Base-by-base conservation (phyloP, 352 stramenopile species). In the Phytophthora podocarpi region DNA sequence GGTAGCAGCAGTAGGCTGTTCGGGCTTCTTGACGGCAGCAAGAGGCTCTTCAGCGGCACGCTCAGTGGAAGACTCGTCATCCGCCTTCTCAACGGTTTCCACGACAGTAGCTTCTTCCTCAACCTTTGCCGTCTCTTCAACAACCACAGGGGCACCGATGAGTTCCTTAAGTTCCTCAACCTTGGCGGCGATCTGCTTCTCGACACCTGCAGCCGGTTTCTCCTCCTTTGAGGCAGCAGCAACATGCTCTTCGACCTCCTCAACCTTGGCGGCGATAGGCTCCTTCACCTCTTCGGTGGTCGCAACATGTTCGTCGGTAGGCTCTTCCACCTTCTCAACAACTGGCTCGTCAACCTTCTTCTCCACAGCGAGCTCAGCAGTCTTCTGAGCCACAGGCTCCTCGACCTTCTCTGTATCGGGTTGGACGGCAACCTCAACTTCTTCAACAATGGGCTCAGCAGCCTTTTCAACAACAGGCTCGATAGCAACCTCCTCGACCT, bases 271-370 rank as follows among this genome's bases (percentile, higher is more conserved):
- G n/a, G 42, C 42, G 36, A 35, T 36, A 16, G 43, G 15, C 24
- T 59, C 46, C 48, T 65, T 42, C 1, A 10, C 11, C 8, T 65
- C 31, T 34, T 63, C 42, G 20, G 28, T 59, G 6, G 52, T 66
- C 39, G 37, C 26, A 49, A 28, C 42, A 11, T 12, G 26, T 8
- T 47, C 18, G 40, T 59, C 57, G 20, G 13, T 60, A 59, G 48
- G n/a, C n/a, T n/a, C n/a, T n/a, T n/a, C n/a, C n/a, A n/a, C n/a
- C n/a, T n/a, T n/a, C n/a, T n/a, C n/a, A n/a, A n/a, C 39, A 36
- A 26, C 10, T 43, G 27, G 24, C 26, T 58, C 51, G 42, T 46
- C 32, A 20, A 52, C 50, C 32, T 53, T 36, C 24, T 62, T 26
- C 6, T 34, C 42, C 23, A 43, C 21, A n/a, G 16, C 43, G 9